Base-by-base conservation (phyloP, 1,284 basidiomycete species). In the Mycena citricolor region DNA sequence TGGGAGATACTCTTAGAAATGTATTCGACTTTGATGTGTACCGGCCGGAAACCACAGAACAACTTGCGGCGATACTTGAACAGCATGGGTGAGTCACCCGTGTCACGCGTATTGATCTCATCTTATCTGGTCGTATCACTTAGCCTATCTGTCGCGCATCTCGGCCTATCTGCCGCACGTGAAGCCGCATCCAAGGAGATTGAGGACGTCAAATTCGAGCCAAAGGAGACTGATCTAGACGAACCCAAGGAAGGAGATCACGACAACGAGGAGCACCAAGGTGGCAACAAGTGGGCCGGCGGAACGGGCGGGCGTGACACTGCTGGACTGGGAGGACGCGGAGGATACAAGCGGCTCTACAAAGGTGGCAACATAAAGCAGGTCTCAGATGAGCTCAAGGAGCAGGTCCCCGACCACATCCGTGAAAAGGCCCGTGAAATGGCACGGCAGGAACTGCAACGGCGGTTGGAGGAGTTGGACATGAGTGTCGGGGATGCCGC, bases 301-400 rank as follows among this genome's bases (percentile, higher is more conserved):
- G 81, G 81, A 81, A 77, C 76, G 20, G 81, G 81, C 26, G 81
- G 81, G 5, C 67, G 79, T n/a, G 79, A 81, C 55, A 83, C 81
- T 3, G 81, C 81, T 5, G 81, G 81, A 1, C 61, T 81, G 45
- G 81, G 81, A 2, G 81, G 81, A 4, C 64, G 71, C 25, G 81
- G 80, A 8, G 81, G 81, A 0, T 82, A 81, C 57, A 83, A 81
- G 63, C 74, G 81, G n/a, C 57, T 81, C 0, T 81, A 74, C 57
- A 79, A 79, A 54, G 77, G 76, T 5, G 79, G 81, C 12, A 68
- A 81, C 48, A 79, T 83, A 52, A 76, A 81, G 35, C 81, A 84
- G 64, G 65, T 81, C 1, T 67, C 79, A 0, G 75, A 80, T 41
- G 61, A 66, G 7, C 58, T 79, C 25, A 84, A 83, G 61, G 67